phyloP scores from a whole-genome alignment of 106 monocot genomes.

The Allium sativum region DNA sequence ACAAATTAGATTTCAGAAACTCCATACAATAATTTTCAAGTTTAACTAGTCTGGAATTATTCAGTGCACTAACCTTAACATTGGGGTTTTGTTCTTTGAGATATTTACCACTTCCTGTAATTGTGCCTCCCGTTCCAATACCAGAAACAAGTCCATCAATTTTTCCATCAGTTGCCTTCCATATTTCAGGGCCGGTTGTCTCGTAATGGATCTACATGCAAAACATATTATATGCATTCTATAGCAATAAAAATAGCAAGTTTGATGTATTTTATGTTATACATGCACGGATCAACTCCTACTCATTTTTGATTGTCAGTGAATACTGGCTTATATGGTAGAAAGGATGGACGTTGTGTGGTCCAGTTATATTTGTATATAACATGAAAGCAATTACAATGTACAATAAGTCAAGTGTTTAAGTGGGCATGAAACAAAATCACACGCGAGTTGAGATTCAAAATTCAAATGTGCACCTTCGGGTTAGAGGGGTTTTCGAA shows the following conservation, averaged over 20 bases:
- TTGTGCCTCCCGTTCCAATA: slow-evolving; percentile 43
- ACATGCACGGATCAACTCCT: too few relatives aligned
- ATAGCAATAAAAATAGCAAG: too few relatives aligned
- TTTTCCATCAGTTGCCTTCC: slow-evolving; percentile 49
- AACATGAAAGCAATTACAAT: too few relatives aligned
- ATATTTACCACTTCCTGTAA: slow-evolving; percentile 48
- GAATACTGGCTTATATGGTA: too few relatives aligned
- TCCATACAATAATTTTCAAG: not conserved
- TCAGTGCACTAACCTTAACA: slow-evolving; percentile 29
- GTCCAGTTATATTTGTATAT: too few relatives aligned
- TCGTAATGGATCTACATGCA: slow-evolving; percentile 42
- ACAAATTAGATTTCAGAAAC: slow-evolving; percentile 2
- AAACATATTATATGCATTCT: not conserved
- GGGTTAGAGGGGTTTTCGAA: slow-evolving; percentile 91
- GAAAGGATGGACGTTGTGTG: too few relatives aligned
- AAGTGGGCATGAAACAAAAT: not conserved
- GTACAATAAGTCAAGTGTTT: not conserved
- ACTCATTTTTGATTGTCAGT: too few relatives aligned
- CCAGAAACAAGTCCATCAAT: slow-evolving; percentile 44
- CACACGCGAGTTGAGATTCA: not conserved
- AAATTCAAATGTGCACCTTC: slow-evolving; percentile 42
- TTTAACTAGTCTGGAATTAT: not conserved
- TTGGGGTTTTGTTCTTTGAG: slow-evolving; percentile 59
- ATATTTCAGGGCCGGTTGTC: slow-evolving; percentile 68
- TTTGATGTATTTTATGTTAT: too few relatives aligned